A percentile compares a stretch with the other conserved stretches of the same genome.
Evolutionary conservation across 768 basidiomycete species (phyloP).

Genomic region (Russula vinacea): DNA sequence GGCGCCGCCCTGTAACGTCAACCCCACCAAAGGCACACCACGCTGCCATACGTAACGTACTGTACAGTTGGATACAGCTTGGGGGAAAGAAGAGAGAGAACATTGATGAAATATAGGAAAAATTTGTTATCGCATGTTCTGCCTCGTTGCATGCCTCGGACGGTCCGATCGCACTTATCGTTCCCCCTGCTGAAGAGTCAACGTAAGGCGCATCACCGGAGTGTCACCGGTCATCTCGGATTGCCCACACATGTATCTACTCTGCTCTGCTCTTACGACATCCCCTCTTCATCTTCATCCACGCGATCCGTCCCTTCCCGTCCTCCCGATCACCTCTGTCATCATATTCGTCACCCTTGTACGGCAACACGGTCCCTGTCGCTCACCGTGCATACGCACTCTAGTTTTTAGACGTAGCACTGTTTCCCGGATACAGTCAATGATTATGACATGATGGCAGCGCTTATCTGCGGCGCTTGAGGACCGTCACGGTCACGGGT

Average conservation of each 20-base stretch:
- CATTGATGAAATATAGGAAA: too few relatives aligned
- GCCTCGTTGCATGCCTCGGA: slow-evolving; percentile 1
- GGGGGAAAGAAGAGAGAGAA: not conserved
- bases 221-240: not conserved
- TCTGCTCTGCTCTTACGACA: not conserved
- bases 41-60: not conserved
- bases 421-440: not conserved
- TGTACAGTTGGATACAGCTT: not conserved
- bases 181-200: not conserved
- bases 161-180: not conserved
- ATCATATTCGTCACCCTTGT: not conserved
- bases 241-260: not conserved
- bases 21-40: not conserved
- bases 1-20: not conserved
- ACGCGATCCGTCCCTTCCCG: not conserved
- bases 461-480: too few relatives aligned
- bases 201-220: not conserved
- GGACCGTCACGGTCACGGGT: not conserved
- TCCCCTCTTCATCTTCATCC: not conserved
- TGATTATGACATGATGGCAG: not conserved
- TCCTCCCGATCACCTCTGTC: not conserved
- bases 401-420: too few relatives aligned
- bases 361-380: not conserved
- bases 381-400: too few relatives aligned
- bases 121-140: not conserved